Conservation (phyloP, 768 basidiomycete species). For the Tephrocybe rancida region DNA sequence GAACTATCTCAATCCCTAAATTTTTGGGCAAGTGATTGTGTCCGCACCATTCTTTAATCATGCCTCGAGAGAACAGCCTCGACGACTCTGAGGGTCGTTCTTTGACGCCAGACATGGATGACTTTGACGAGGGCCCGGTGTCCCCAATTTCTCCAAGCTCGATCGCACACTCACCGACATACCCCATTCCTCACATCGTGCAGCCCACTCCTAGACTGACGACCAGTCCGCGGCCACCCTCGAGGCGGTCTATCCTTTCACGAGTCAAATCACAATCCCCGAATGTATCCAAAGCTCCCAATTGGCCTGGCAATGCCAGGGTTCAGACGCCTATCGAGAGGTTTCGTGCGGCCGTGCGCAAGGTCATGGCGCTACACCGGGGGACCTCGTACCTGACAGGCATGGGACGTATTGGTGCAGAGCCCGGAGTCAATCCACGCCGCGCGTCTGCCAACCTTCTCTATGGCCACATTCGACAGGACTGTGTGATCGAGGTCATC, state of each 20-base stretch:
- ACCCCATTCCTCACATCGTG: constrained; percentile 1
- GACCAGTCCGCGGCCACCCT: constrained; percentile 5
- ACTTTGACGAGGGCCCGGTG: constrained; percentile 20
- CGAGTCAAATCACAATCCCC: constrained; percentile 10
- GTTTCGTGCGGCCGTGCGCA: constrained; percentile 58
- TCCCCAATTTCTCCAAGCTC: constrained; percentile 20
- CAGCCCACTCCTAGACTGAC: constrained; percentile 1
- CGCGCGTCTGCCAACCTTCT: constrained; percentile 54
- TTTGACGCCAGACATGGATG: constrained; percentile 64
- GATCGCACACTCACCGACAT: constrained; percentile 1
- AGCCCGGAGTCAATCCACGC: constrained; percentile 73
- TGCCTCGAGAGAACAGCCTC: constrained; percentile 73
- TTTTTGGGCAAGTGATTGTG: not conserved
- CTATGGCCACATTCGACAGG: constrained; percentile 59
- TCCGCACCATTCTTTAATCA: constrained; percentile 23
- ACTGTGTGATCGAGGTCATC: constrained; percentile 66
- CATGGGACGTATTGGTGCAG: constrained; percentile 53
- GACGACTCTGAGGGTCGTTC: constrained; percentile 67
- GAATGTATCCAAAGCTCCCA: constrained; percentile 10
- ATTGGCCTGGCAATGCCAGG: constrained; percentile 10
- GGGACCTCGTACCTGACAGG: constrained; percentile 43
- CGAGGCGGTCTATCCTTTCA: constrained; percentile 14
- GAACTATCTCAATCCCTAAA: not conserved
- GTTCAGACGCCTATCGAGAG: constrained; percentile 43
- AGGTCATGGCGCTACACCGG: constrained; percentile 64